Evolutionary conservation across 176 grass and related monocot species (phyloP).

Genomic region (Musa itinerans): DNA sequence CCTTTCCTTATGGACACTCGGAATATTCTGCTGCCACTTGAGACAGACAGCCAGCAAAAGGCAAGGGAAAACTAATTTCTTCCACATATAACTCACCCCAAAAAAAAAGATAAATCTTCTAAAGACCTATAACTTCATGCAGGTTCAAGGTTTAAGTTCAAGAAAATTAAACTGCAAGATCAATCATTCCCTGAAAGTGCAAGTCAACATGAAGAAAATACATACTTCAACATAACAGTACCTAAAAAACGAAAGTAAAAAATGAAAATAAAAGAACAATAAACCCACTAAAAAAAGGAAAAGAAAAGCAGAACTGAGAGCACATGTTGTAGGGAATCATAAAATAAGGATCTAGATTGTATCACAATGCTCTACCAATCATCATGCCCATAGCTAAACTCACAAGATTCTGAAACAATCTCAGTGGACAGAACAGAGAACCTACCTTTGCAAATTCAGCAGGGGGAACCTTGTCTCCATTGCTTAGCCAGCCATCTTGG

Average conservation of each 20-base stretch:
- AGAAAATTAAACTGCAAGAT: too few relatives aligned
- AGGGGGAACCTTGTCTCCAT: slow-evolving; percentile 89
- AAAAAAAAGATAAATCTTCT: too few relatives aligned
- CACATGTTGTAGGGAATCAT: neutral
- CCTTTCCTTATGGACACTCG: slow-evolving; percentile 91
- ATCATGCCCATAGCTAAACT: neutral
- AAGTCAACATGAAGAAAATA: too few relatives aligned
- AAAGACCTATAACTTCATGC: too few relatives aligned
- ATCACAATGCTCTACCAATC: neutral
- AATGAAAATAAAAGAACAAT: too few relatives aligned
- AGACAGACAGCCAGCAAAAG: neutral
- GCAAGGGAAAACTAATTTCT: neutral
- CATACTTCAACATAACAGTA: too few relatives aligned
- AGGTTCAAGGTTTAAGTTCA: too few relatives aligned
- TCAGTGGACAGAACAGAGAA: neutral
- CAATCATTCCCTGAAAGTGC: too few relatives aligned
- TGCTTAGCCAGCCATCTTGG: slow-evolving; percentile 88
- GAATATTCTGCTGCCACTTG: slow-evolving; percentile 80
- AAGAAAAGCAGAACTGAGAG: neutral
- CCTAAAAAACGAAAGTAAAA: too few relatives aligned
- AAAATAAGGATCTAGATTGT: neutral
- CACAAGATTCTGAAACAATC: neutral
- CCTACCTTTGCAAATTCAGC: slow-evolving; percentile 92
- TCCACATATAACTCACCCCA: too few relatives aligned
- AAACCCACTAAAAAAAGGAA: neutral